Base-by-base conservation (phyloP, 2,329 filamentous ascomycete species). In the Penicillium sp. region DNA sequence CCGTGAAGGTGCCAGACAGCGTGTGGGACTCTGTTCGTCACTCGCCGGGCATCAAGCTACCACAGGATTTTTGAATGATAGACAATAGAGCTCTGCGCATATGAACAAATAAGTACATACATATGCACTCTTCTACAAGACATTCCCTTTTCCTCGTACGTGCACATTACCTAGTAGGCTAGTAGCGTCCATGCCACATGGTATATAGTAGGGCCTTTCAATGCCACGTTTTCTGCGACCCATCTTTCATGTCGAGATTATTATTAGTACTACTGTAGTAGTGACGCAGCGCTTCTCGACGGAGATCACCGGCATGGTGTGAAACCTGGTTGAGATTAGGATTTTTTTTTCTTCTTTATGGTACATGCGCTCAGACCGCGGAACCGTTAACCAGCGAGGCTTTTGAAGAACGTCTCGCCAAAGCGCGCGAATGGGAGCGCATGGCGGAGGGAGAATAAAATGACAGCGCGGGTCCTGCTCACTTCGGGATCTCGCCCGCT, bases 21-120 rank as follows among this genome's bases (percentile, higher is more conserved):
- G 72, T 80, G 11, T 80, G 77, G 77, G 69, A 69, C 35, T 79
- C 76, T 56, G 75, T 77, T 14, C 66, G 69, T 53, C 67, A 73
- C 62, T 62, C 72, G 20, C 65, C 69, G 5, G 75, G 75, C 11
- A 68, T 78, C 21, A 75, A 69, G 47, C 54, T 64, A 6, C 51
- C 45, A 11, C 43, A 43, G 23, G 56, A 54, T 12, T 46, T 58
- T 18, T 26, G 47, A 40, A 26, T 1, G 8, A 21, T 23, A 30
- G 18, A 52, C 8, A 28, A 28, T 30, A 24, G 24, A 21, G 14
- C 24, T 28, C 3, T 6, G 6, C 35, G n/a, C 18, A 26, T 20
- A 42, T 42, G 42, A 49, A 5, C 14, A 21, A 12, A 21, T 20
- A 21, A 21, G 18, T 43, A 43, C 30, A 30, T 30, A 30, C 28